A percentile compares a stretch with the other conserved stretches of the same genome.
phyloP scores from a whole-genome alignment of 2,329 filamentous ascomycete species.

The Penicillium concentricum region DNA sequence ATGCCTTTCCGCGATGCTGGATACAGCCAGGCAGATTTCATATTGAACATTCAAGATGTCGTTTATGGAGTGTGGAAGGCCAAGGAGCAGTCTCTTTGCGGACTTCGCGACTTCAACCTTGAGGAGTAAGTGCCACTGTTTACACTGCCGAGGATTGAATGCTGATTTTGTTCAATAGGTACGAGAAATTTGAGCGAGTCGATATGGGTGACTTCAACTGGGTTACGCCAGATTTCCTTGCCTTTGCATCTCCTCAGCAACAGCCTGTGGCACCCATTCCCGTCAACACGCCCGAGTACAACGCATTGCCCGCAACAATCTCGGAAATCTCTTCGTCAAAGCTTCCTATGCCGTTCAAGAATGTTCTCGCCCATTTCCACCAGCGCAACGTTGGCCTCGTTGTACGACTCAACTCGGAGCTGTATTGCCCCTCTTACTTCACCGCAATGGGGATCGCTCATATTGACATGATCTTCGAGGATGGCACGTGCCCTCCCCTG shows the following conservation, averaged over 20 bases:
- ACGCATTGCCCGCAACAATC: slow-evolving; percentile 72
- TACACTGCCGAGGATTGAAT: neutral
- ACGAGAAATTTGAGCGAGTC: slow-evolving; percentile 91
- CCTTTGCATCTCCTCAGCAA: slow-evolving; percentile 92
- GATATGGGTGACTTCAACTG: slow-evolving; percentile 99
- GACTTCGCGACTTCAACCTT: slow-evolving; percentile 88
- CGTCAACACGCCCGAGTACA: slow-evolving; percentile 70
- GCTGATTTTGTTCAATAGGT: slow-evolving; percentile 50
- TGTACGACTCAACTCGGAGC: slow-evolving; percentile 88
- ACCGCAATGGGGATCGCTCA: slow-evolving; percentile 92
- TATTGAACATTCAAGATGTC: slow-evolving; percentile 91
- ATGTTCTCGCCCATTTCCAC: slow-evolving; percentile 85
- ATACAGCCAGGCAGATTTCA: slow-evolving; percentile 97
- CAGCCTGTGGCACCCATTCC: slow-evolving; percentile 71
- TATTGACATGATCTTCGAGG: slow-evolving; percentile 99
- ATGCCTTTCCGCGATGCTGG: slow-evolving; percentile 99
- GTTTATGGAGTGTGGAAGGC: slow-evolving; percentile 99
- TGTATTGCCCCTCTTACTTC: slow-evolving; percentile 97
- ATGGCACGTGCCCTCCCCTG: slow-evolving; percentile 90
- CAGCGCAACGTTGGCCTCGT: slow-evolving; percentile 88
- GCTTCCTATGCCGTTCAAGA: slow-evolving; percentile 88
- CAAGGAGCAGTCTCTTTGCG: slow-evolving; percentile 91
- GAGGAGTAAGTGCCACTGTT: slow-evolving; percentile 63
- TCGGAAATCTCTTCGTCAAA: slow-evolving; percentile 68
- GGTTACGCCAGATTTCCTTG: slow-evolving; percentile 92